Base-by-base conservation (phyloP, 306 rosid species). In the Vachellia pachyceras region DNA sequence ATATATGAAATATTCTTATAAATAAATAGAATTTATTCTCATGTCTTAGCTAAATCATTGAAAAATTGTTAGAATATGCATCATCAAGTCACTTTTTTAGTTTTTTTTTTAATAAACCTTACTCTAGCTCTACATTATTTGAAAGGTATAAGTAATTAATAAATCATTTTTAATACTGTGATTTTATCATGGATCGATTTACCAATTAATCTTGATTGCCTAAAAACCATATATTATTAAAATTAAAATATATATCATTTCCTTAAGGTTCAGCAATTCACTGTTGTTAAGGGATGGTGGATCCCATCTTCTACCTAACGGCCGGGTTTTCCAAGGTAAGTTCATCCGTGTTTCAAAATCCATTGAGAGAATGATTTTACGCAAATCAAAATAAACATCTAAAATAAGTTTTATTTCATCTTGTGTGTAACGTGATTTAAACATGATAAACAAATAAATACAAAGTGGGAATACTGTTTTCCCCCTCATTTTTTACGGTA, bases 181-280 rank as follows among this genome's bases (percentile, higher is more conserved):
- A 36, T 35, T 64, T 35, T 5, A 6, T 36, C 15, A 64, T 35
- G 14, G 36, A n/a, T n/a, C n/a, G n/a, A 35, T 64, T 35, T 1
- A 64, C 10, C 42, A 67, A 35, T 66, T 36, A 36, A 39, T 37
- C 2, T 39, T 67, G 7, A 20, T 8, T 66, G 3, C 17, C 66
- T 37, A 36, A 66, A n/a, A n/a, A 13, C 17, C 33, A 29, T 29
- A 29, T 29, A 7, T 68, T 68, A 25, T 20, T 69, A 17, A 3
- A 69, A 69, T 41, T 41, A 42, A 69, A 67, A 67, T 67, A n/a
- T n/a, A n/a, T n/a, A n/a, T 67, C 72, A 33, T 29, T n/a, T 67
- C 10, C 22, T 67, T 39, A 17, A 40, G n/a, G 3, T 68, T 68
- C 33, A 29, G 33, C 2, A 29, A 29, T 29, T 29, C 35, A 9